Percentiles rank a stretch among this genome's conserved stretches.
phyloP scores from a whole-genome alignment of 2,329 filamentous ascomycete species.

The Microcyclosporella mali region DNA sequence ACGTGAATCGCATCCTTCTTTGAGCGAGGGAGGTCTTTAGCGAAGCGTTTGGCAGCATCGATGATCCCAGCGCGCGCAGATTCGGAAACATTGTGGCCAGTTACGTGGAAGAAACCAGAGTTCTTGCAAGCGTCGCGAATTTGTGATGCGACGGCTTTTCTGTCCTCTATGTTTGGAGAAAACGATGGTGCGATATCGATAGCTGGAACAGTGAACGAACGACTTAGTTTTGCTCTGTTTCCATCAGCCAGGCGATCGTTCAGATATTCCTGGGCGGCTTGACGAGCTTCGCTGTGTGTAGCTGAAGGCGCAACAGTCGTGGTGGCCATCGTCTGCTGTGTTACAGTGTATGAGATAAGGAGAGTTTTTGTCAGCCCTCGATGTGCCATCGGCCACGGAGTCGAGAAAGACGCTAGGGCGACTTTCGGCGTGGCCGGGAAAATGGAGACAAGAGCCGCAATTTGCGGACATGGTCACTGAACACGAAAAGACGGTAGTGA shows the following conservation, averaged over 20 bases:
- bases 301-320: constrained; percentile 9
- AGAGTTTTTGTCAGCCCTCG: background rate
- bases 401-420: background rate
- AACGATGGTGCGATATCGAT: constrained; percentile 36
- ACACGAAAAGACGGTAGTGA: background rate
- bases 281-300: constrained; percentile 30
- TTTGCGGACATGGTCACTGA: background rate
- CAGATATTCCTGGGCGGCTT: constrained; percentile 30
- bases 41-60: constrained; percentile 34
- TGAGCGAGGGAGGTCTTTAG: constrained; percentile 27
- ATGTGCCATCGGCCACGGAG: too few relatives aligned
- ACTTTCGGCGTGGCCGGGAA: constrained; percentile 1
- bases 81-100: constrained; percentile 32
- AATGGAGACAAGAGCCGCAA: background rate
- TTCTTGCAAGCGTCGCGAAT: constrained; percentile 36
- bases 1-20: constrained; percentile 38
- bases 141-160: constrained; percentile 34
- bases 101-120: constrained; percentile 39
- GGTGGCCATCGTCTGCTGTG: constrained; percentile 5
- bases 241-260: constrained; percentile 29
- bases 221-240: constrained; percentile 5
- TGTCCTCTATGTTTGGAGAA: constrained; percentile 27
- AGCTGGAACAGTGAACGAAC: constrained; percentile 30
- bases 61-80: constrained; percentile 30
- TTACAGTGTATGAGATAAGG: background rate